phyloP scores from a whole-genome alignment of 2,329 filamentous ascomycete genomes.

The Hortaea sp. region DNA sequence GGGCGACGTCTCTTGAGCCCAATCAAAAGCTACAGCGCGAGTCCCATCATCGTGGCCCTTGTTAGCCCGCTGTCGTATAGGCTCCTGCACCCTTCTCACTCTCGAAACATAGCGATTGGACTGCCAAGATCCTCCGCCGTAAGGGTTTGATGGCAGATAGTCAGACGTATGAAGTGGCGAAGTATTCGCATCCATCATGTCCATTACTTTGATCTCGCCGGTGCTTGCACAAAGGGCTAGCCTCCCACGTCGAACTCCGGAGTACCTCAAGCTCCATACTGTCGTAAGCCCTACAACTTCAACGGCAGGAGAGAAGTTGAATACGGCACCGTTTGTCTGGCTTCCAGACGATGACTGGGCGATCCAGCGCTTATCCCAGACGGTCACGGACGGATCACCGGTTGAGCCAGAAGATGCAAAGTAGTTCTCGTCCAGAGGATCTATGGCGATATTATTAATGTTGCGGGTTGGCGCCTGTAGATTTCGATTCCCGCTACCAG shows the following conservation, averaged over 20 bases:
- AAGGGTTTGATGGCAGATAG: conserved; percentile 13
- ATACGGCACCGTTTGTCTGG: conserved; percentile 40
- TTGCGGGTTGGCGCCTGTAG: conserved; percentile 46
- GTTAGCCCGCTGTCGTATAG: conserved; percentile 30
- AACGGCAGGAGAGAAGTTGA: conserved; percentile 49
- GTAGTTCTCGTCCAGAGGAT: conserved; percentile 72
- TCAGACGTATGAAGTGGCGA: conserved; percentile 2
- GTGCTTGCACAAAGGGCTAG: conserved; percentile 50
- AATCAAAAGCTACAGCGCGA: conserved; percentile 51
- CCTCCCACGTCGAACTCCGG: conserved; percentile 46
- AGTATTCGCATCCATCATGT: conserved; percentile 14
- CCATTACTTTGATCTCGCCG: conserved; percentile 44
- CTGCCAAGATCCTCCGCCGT: conserved; percentile 28
- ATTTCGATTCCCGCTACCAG: conserved; percentile 9
- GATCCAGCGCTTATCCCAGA: conserved; percentile 63
- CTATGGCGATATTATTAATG: conserved; percentile 62
- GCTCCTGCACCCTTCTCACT: conserved; percentile 32
- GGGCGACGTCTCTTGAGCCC: conserved; percentile 39
- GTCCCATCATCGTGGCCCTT: conserved; percentile 33
- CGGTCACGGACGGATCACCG: conserved; percentile 62
- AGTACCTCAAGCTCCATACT: conserved; percentile 55
- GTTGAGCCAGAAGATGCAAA: conserved; percentile 67
- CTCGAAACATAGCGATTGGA: conserved; percentile 36
- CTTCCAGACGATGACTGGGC: conserved; percentile 40
- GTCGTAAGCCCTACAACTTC: conserved; percentile 38